These are phyloP conservation scores for Moesziomyces sp. DNA, from an alignment of 1,284 basidiomycete species.

Conservation along the genomic window DNA sequence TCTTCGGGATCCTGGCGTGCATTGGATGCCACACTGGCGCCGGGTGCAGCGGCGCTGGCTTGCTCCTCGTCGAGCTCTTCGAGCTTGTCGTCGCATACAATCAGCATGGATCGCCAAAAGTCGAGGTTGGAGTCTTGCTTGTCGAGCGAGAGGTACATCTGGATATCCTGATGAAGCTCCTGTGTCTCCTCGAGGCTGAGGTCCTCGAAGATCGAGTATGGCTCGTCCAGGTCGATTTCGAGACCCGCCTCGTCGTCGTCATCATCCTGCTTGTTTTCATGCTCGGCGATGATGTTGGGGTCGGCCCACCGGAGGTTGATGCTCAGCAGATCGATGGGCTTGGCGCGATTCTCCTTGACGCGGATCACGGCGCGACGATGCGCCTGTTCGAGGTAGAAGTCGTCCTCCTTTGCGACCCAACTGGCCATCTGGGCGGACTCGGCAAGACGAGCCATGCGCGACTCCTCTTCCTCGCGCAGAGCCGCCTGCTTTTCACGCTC, in stretches of 20 bases:
- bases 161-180: slow-evolving; percentile 93
- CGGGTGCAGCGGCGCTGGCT: slow-evolving; percentile 5
- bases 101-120: slow-evolving; percentile 99
- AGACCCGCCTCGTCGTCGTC: slow-evolving; percentile 86
- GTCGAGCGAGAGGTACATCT: slow-evolving; percentile 88
- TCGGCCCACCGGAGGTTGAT: slow-evolving; percentile 65
- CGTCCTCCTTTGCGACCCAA: slow-evolving; percentile 96
- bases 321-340: slow-evolving; percentile 65
- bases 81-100: slow-evolving; percentile 92
- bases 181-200: slow-evolving; percentile 86
- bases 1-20: slow-evolving; percentile 68
- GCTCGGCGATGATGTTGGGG: slow-evolving; percentile 87
- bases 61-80: slow-evolving; percentile 72
- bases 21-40: slow-evolving; percentile 68
- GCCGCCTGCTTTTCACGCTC: slow-evolving; percentile 89
- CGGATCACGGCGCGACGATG: slow-evolving; percentile 89
- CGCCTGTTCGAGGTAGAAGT: slow-evolving; percentile 96
- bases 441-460: slow-evolving; percentile 84
- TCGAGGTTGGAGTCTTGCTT: slow-evolving; percentile 86
- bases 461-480: slow-evolving; percentile 89
- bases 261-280: slow-evolving; percentile 79
- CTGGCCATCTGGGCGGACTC: slow-evolving; percentile 97
- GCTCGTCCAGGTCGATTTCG: slow-evolving; percentile 97
- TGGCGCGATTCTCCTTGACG: slow-evolving; percentile 90
- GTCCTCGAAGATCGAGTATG: slow-evolving; percentile 96